Conservation (phyloP, 345 rosid genomes). For the Balakata baccata region DNA sequence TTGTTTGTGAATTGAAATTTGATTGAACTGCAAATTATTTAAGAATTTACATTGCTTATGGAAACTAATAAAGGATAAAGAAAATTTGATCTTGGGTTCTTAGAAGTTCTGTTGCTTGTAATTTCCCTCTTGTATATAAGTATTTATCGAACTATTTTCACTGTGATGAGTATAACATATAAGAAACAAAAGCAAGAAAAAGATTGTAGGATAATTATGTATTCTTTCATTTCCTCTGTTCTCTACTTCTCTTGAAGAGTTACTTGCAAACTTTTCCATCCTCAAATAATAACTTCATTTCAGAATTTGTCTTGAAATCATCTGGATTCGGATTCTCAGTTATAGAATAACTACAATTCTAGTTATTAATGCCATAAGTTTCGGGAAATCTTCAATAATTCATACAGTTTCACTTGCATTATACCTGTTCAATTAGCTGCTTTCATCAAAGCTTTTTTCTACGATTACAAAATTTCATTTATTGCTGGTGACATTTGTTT, state of each 20-base stretch:
- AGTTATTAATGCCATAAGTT: no score
- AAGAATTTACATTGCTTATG: not conserved
- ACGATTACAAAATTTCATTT: not conserved
- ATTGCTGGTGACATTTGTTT: not conserved
- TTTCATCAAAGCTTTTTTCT: not conserved
- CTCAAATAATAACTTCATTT: not conserved
- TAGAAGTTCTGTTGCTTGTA: not conserved
- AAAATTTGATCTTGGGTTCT: not conserved
- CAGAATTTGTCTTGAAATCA: not conserved
- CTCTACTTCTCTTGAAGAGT: not conserved
- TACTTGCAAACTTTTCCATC: not conserved
- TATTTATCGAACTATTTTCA: not conserved
- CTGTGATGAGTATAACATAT: not conserved
- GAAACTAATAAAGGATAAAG: not conserved
- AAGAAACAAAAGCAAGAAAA: not conserved
- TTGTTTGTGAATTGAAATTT: not conserved
- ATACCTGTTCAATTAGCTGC: not conserved
- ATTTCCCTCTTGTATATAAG: not conserved
- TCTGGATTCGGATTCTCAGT: not conserved
- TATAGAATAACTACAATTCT: no score
- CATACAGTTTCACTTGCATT: not conserved
- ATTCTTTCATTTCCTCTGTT: not conserved
- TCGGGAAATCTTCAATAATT: no score
- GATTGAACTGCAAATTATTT: not conserved
- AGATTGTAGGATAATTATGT: no score